These are phyloP conservation scores for Nitzschia sp. DNA, from an alignment of 108 stramenopile genomes.

Conservation along the genomic window DNA sequence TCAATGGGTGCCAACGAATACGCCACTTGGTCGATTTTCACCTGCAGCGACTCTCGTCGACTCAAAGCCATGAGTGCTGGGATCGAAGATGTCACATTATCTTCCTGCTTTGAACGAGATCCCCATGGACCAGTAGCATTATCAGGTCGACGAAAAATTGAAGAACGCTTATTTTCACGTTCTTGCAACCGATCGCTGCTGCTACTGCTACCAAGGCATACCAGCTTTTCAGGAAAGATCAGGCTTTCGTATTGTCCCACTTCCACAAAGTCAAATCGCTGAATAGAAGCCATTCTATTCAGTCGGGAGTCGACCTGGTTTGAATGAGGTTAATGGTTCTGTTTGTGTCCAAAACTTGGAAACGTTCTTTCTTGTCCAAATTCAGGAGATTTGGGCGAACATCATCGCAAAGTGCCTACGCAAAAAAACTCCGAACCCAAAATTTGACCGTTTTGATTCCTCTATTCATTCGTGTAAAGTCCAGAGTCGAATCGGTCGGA, in stretches of 20 bases:
- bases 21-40: background rate
- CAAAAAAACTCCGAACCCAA: too few relatives aligned
- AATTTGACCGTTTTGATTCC: too few relatives aligned
- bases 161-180: background rate
- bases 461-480: too few relatives aligned
- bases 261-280: conserved; percentile 7
- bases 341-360: too few relatives aligned
- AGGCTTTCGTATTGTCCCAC: background rate
- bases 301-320: too few relatives aligned
- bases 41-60: background rate
- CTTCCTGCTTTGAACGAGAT: background rate
- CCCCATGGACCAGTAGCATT: background rate
- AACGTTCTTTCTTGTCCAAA: too few relatives aligned
- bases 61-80: background rate
- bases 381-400: too few relatives aligned
- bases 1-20: background rate
- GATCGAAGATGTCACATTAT: background rate
- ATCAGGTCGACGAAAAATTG: background rate
- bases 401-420: too few relatives aligned
- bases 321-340: too few relatives aligned
- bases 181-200: background rate
- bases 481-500: too few relatives aligned
- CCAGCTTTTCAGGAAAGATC: conserved; percentile 7
- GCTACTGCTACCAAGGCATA: background rate
- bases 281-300: background rate